phyloP scores from a whole-genome alignment of 768 basidiomycete species.

The Hypholoma sublateritium region DNA sequence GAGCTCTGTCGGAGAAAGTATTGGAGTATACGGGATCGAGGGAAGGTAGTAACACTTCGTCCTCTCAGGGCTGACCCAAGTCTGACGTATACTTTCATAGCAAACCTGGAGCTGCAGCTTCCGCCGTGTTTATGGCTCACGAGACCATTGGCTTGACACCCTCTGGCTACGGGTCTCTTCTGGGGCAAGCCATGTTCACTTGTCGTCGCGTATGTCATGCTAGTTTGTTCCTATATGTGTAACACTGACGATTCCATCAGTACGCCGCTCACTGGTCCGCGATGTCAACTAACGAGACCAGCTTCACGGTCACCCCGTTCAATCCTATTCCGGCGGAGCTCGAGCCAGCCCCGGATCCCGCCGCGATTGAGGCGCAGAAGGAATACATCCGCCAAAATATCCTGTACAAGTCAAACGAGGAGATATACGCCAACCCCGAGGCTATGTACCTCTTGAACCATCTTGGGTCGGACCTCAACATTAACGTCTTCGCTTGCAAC shows the following conservation, averaged over 20 bases:
- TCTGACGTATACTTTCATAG: conserved; percentile 18
- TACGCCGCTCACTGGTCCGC: conserved; percentile 40
- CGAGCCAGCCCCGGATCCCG: conserved; percentile 2
- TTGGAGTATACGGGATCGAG: conserved; percentile 47
- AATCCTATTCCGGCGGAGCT: conserved; percentile 35
- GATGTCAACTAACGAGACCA: conserved; percentile 30
- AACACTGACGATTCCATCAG: conserved; percentile 17
- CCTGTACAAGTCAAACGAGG: conserved; percentile 26
- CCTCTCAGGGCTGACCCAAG: neutral
- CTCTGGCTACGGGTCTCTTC: conserved; percentile 36
- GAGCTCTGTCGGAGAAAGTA: conserved; percentile 25
- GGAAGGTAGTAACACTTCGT: conserved; percentile 34
- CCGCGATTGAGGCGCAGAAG: conserved; percentile 27
- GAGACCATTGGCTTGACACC: conserved; percentile 38
- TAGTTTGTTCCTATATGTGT: neutral
- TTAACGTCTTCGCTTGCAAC: conserved; percentile 46
- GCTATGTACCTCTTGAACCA: conserved; percentile 10
- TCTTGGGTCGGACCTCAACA: conserved; percentile 40
- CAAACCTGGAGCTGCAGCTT: conserved; percentile 46
- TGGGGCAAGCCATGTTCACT: conserved; percentile 38
- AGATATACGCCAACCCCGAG: conserved; percentile 16
- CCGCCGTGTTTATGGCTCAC: conserved; percentile 36
- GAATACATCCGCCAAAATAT: conserved; percentile 30
- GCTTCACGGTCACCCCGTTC: conserved; percentile 40
- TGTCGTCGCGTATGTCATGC: conserved; percentile 29